Evolutionary conservation across 1,139 yeast species (phyloP).

Genomic region (Yarrowia galli): DNA sequence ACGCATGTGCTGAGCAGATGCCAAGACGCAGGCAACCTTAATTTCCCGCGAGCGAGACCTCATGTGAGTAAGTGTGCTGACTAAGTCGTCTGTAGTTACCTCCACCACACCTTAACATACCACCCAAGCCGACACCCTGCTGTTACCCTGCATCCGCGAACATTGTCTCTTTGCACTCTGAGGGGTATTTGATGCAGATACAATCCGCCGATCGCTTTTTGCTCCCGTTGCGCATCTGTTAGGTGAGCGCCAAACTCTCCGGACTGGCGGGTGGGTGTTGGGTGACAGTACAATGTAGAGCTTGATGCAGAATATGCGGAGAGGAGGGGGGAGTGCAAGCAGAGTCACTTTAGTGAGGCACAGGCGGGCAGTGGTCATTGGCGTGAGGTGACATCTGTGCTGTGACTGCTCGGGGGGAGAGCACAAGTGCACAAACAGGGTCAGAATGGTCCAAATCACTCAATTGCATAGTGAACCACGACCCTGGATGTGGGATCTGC

Average conservation of each 20-base stretch:
- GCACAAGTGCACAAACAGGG: no score
- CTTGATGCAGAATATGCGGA: neutral
- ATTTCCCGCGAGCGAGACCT: neutral
- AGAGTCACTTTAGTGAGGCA: neutral
- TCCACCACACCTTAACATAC: neutral
- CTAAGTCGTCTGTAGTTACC: neutral
- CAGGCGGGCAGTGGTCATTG: neutral
- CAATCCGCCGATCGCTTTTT: slow-evolving; percentile 17
- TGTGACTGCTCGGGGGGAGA: no score
- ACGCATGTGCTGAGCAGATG: slow-evolving; percentile 24
- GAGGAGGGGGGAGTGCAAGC: neutral
- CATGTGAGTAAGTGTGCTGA: neutral
- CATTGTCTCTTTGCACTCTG: neutral
- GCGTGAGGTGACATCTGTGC: no score
- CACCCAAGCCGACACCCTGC: no score
- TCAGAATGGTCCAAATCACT: neutral
- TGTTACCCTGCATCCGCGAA: slow-evolving; percentile 7
- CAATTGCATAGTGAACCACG: neutral
- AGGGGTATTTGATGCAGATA: slow-evolving; percentile 5
- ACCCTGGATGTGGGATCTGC: slow-evolving; percentile 1
- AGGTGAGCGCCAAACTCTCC: slow-evolving; percentile 4
- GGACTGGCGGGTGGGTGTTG: neutral
- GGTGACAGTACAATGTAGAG: neutral
- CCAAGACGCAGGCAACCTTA: slow-evolving; percentile 3
- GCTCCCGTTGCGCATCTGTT: slow-evolving; percentile 20